phyloP scores from a whole-genome alignment of 1,284 basidiomycete genomes.

The Microbotryum silenes-acaulis region DNA sequence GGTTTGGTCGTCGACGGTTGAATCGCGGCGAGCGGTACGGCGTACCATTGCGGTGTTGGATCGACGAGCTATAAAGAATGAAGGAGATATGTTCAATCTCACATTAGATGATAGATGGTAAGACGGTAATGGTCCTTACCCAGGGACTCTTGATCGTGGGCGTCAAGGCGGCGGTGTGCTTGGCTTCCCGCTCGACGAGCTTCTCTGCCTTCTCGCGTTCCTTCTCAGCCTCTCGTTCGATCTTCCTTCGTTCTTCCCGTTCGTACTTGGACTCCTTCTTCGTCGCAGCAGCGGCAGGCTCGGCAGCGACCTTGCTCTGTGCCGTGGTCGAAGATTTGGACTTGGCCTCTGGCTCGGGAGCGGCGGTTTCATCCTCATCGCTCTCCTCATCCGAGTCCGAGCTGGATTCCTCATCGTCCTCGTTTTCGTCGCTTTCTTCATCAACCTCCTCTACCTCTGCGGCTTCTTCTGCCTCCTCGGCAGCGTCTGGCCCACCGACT shows the following conservation, averaged over 20 bases:
- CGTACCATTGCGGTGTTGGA: conserved; percentile 57
- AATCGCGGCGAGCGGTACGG: conserved; percentile 43
- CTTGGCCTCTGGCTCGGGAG: conserved; percentile 32
- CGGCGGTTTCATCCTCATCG: conserved; percentile 2
- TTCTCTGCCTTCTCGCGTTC: conserved; percentile 38
- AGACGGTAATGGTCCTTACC: conserved; percentile 10
- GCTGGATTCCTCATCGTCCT: not conserved
- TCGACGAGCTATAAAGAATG: conserved; percentile 41
- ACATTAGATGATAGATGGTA: not conserved
- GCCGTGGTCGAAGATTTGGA: conserved; percentile 7
- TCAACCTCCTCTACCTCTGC: conserved; percentile 9
- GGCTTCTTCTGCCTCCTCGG: conserved; percentile 13
- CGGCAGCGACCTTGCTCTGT: not conserved
- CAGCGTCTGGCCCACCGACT: conserved; percentile 18
- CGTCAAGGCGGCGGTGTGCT: conserved; percentile 18
- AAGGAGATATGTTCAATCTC: too few relatives aligned
- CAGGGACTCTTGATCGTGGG: conserved; percentile 23
- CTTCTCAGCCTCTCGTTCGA: conserved; percentile 39
- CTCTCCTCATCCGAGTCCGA: conserved; percentile 5
- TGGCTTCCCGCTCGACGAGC: conserved; percentile 32
- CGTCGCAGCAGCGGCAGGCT: not conserved
- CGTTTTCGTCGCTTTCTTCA: conserved; percentile 21
- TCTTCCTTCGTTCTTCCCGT: conserved; percentile 33
- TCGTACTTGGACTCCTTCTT: conserved; percentile 27
- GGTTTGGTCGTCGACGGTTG: conserved; percentile 43